Evolutionary conservation across 176 grass and related monocot genomes (phyloP).

Genomic region (Otatea glauca): DNA sequence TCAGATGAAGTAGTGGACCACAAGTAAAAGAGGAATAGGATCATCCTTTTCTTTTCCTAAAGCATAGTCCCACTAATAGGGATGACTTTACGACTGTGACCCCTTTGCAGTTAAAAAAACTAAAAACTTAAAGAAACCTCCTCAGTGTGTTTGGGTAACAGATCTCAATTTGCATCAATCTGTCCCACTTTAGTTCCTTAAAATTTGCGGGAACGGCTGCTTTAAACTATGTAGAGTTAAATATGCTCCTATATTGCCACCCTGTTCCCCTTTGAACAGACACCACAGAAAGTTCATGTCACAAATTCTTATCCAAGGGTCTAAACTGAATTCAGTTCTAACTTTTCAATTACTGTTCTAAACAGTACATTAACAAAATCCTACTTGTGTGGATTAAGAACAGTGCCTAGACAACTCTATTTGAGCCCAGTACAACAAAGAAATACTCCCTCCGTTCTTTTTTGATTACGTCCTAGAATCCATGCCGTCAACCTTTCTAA

Average conservation of each 20-base stretch:
- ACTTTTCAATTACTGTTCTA: constrained; percentile 7
- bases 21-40: constrained; percentile 22
- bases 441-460: background rate
- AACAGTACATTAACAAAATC: background rate
- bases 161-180: constrained; percentile 30
- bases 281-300: background rate
- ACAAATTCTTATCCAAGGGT: constrained; percentile 21
- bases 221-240: constrained; percentile 30
- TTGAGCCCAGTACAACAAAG: background rate
- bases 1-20: constrained; percentile 29
- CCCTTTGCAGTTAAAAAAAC: constrained; percentile 2
- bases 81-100: constrained; percentile 38
- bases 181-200: constrained; percentile 23
- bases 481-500: no score
- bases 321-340: background rate
- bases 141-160: constrained; percentile 2
- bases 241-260: constrained; percentile 27
- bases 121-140: background rate
- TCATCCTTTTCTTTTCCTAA: background rate
- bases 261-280: constrained; percentile 23
- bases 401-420: background rate
- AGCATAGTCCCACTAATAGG: constrained; percentile 24
- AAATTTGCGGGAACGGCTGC: constrained; percentile 12
- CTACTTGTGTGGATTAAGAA: constrained; percentile 21
- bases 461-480: no score